These are phyloP conservation scores for Phaeosphaeriaceae sp. DNA, from an alignment of 2,329 filamentous ascomycete species.

Conservation along the genomic window DNA sequence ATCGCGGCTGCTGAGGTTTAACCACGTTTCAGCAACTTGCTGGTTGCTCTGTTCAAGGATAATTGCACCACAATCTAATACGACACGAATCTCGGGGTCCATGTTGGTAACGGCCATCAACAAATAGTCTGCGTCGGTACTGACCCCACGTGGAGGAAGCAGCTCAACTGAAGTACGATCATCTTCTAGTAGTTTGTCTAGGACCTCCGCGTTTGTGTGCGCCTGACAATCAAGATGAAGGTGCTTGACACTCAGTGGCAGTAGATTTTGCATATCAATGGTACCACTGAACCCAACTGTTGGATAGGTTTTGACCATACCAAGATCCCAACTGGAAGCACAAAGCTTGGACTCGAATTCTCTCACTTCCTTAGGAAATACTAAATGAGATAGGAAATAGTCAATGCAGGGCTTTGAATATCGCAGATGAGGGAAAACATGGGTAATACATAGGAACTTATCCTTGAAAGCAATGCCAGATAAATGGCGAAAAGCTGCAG, in stretches of 20 bases:
- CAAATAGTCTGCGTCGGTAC: conserved; percentile 49
- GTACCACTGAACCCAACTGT: conserved; percentile 75
- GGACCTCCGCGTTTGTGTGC: conserved; percentile 72
- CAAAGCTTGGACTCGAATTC: conserved; percentile 70
- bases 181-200: conserved; percentile 62
- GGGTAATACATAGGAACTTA: conserved; percentile 50
- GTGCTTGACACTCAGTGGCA: conserved; percentile 64
- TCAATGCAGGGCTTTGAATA: conserved; percentile 64
- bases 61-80: conserved; percentile 74
- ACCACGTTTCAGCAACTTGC: conserved; percentile 58
- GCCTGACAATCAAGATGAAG: conserved; percentile 60
- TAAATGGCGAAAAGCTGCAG: conserved; percentile 48
- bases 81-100: conserved; percentile 57
- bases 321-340: conserved; percentile 72
- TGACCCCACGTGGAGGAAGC: conserved; percentile 19
- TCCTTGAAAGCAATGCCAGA: conserved; percentile 54
- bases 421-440: conserved; percentile 62
- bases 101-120: conserved; percentile 54
- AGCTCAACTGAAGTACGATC: conserved; percentile 40
- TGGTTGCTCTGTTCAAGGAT: conserved; percentile 64
- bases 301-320: conserved; percentile 52
- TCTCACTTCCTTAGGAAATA: conserved; percentile 67
- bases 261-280: conserved; percentile 64
- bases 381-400: conserved; percentile 65
- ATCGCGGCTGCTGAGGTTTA: conserved; percentile 48